Evolutionary conservation across 352 stramenopile species (phyloP), one percentile per base, ranked within the genome.

Genomic region (Globisporangium alternatum): DNA sequence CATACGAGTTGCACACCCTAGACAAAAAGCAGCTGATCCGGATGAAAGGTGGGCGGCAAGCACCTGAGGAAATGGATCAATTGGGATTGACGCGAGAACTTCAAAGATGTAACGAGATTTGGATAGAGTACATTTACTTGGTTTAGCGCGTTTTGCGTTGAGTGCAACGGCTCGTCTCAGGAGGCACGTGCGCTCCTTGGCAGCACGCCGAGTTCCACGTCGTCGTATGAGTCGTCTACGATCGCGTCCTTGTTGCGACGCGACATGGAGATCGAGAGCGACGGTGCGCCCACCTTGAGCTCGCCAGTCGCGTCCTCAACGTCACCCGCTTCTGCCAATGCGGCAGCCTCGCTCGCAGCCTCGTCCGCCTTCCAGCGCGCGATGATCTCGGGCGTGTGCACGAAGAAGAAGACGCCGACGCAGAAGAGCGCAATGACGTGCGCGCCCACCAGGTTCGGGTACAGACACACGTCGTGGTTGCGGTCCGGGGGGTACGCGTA

Each of bases 391-490:
- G 83, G 83, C 3, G 81, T 92, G 71, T 91, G 83, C 45, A 91
- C 80, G 62, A 90, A 91, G 66, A 90, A 80, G 64, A 94, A 94
- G 13, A 92, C 83, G 56, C 82, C 80, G 41, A 94, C 73, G 63
- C 86, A 94, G 51, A 92, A 92, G 51, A 92, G 70, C 57, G 86
- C 77, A 54, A 94, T 93, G 60, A 92, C 62, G 70, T 94, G 82
- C 8, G 86, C 83, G 35, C 80, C 81, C 22, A 91, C 75, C 25
- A 92, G 55, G 64, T 89, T 92, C 12, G 86, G 80, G 68, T 89
- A 91, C 61, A 92, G 79, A 60, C 86, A 94, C 63, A 83, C 75
- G 69, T 88, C 74, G 68, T 91, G 75, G 66, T 92, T 90, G 13
- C 80, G 77, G 53, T 87, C 74, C 9, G 83, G 88, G 10, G 82